A percentile compares a stretch with the other conserved stretches of the same genome.
Conservation (phyloP, 2,329 filamentous ascomycete species). For the Stachybotrys chlorohalonatus region DNA sequence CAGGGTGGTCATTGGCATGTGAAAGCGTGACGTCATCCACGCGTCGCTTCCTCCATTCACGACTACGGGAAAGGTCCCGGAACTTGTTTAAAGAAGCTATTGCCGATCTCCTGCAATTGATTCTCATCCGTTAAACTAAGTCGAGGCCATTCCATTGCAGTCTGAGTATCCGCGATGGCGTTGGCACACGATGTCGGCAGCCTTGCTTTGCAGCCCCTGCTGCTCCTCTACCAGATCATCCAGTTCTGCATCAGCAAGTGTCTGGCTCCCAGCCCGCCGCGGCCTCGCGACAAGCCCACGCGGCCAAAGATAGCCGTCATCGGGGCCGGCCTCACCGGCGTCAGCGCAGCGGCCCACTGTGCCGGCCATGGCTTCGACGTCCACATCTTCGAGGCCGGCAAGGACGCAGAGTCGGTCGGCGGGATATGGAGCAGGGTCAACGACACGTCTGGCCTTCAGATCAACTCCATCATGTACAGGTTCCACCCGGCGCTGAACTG, state of each 20-base stretch:
- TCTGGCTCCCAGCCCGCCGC: constrained; percentile 62
- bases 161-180: neutral
- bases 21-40: too few species aligned
- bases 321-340: constrained; percentile 63
- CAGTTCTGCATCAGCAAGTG: constrained; percentile 56
- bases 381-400: constrained; percentile 67
- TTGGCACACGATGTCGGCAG: constrained; percentile 11
- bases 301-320: constrained; percentile 61
- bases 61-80: too few species aligned
- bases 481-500: constrained; percentile 76
- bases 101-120: too few species aligned
- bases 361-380: constrained; percentile 81
- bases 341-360: constrained; percentile 73
- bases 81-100: too few species aligned
- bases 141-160: too few species aligned
- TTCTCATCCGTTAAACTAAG: too few species aligned
- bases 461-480: constrained; percentile 80
- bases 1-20: too few species aligned
- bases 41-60: too few species aligned
- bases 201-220: constrained; percentile 42
- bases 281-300: constrained; percentile 43
- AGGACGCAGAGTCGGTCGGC: constrained; percentile 52
- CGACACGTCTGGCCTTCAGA: constrained; percentile 72
- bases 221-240: constrained; percentile 54
- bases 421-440: constrained; percentile 81